Conservation (phyloP, 2,329 filamentous ascomycete species). For the Chrysoporthe puriensis region DNA sequence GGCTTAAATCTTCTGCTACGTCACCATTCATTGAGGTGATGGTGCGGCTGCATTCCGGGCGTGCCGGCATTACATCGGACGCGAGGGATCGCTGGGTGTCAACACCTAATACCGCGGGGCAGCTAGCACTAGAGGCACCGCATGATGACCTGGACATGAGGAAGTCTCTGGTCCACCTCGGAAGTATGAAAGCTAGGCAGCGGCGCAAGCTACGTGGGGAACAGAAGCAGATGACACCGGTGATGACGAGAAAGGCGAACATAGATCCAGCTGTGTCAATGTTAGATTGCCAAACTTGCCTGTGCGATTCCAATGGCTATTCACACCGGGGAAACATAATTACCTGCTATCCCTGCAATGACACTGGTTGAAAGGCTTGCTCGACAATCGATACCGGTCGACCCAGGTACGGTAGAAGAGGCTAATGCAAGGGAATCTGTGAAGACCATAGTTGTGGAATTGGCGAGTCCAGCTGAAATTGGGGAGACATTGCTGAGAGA, state of each 20-base stretch:
- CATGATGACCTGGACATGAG: constrained; percentile 3
- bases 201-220: constrained; percentile 12
- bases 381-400: neutral
- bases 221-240: constrained; percentile 13
- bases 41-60: neutral
- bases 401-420: neutral
- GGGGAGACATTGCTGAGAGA: no score
- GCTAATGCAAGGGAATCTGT: neutral
- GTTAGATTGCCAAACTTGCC: neutral
- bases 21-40: neutral
- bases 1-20: neutral
- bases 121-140: neutral
- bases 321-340: neutral
- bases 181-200: no score
- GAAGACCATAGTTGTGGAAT: neutral
- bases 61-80: constrained; percentile 1
- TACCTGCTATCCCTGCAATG: neutral
- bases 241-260: constrained; percentile 9
- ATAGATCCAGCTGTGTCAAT: neutral
- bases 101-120: neutral
- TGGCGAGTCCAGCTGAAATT: no score
- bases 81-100: constrained; percentile 12
- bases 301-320: neutral
- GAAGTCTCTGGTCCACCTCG: neutral
- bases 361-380: neutral